These are phyloP conservation scores for Apocynum venetum DNA, from an alignment of 257 asterid genomes.

Conservation along the genomic window DNA sequence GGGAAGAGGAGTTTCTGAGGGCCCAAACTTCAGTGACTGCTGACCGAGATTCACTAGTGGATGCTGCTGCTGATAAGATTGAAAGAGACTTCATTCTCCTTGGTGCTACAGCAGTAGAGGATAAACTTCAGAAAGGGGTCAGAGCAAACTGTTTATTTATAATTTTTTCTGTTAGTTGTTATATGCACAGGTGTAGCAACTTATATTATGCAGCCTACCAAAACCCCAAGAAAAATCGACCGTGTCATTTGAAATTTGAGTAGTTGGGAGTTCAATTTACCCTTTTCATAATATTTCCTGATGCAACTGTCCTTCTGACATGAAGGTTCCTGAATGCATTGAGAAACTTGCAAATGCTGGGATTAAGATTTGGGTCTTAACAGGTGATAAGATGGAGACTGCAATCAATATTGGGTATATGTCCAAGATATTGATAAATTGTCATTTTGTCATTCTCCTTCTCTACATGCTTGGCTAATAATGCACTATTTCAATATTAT, in stretches of 20 bases:
- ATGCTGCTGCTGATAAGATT: slow-evolving; percentile 76
- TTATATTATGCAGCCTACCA: background rate
- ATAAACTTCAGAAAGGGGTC: slow-evolving; percentile 97
- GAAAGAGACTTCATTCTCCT: slow-evolving; percentile 75
- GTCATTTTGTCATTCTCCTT: background rate
- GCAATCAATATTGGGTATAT: slow-evolving; percentile 91
- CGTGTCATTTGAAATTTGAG: background rate
- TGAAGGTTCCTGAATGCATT: slow-evolving; percentile 94
- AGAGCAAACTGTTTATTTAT: slow-evolving; percentile 22
- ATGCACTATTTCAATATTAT: slow-evolving; percentile 11
- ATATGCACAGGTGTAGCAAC: background rate
- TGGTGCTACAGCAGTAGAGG: slow-evolving; percentile 97
- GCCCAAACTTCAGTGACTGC: slow-evolving; percentile 63
- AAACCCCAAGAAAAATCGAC: background rate
- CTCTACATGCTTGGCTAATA: slow-evolving; percentile 5
- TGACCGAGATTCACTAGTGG: slow-evolving; percentile 74
- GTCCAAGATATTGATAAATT: slow-evolving; percentile 2
- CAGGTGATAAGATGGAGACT: slow-evolving; percentile 99
- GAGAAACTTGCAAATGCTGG: slow-evolving; percentile 82
- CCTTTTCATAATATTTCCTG: background rate
- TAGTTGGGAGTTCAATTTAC: background rate
- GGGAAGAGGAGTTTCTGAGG: slow-evolving; percentile 69
- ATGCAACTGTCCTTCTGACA: slow-evolving; percentile 14
- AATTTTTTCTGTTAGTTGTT: background rate
- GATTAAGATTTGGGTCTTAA: slow-evolving; percentile 90